Evolutionary conservation across 345 rosid species (phyloP), one percentile per base, ranked within the genome.

Genomic region (Theobroma cacao): DNA sequence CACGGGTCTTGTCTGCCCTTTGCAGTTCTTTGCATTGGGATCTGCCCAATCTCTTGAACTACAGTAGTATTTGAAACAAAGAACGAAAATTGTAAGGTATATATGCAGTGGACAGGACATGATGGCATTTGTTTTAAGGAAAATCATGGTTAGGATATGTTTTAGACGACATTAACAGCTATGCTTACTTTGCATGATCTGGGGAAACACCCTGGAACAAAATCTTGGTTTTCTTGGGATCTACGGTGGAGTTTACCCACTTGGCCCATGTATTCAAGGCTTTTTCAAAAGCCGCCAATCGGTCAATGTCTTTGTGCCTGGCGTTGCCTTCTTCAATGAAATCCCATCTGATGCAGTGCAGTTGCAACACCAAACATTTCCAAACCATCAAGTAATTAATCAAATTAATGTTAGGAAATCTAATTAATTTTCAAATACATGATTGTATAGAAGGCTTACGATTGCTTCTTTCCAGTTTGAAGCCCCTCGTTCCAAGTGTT

Each of bases 401-500:
- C n/a, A 15, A 50, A n/a, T 14, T 1, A 17, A n/a, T 55, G 60
- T 8, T 24, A 26, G n/a, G 26, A 26, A 58, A 24, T 26, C 30
- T 3, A 55, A 1, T 55, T 26, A 26, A 26, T 60, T 60, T n/a
- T n/a, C n/a, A n/a, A n/a, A n/a, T n/a, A n/a, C n/a, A n/a, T n/a
- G n/a, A n/a, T n/a, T n/a, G n/a, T n/a, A n/a, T n/a, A n/a, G n/a
- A n/a, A n/a, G n/a, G n/a, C n/a, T n/a, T 84, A 93, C 91, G 94
- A 88, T 78, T 94, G 97, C 72, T 93, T 93, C 73, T 88, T 79
- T 45, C 84, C 90, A 0, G 88, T 84, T 74, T 94, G 97, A 72
- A 90, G 91, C 97, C 98, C 90, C 97, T 93, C 90, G 60, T 94
- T 97, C 98, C 98, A 94, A 1, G 94, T 64, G 64, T 94, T 82